Base-by-base conservation (phyloP, 805 yeast genomes). In the Candida nemodendra region DNA sequence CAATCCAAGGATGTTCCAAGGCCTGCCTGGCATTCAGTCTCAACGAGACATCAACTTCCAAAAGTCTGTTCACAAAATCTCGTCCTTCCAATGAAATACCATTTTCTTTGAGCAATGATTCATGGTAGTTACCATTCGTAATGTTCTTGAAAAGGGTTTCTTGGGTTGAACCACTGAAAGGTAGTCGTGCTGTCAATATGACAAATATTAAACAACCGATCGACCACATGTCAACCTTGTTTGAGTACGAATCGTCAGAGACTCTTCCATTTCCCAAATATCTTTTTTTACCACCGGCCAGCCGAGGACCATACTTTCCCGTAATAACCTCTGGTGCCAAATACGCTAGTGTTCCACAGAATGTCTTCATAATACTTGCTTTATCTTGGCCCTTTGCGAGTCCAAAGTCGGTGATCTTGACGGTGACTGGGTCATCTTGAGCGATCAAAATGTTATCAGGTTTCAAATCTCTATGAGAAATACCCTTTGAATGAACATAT, bases 351-450 rank as follows among this genome's bases (percentile, higher is more conserved):
- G 99, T 93, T 1, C 99, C 99, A 65, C 99, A 93, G 53, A 93
- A 93, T 0, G 99, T 91, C 59, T 88, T 90, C 84, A 93, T 82
- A 45, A 84, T 79, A 2, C 95, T 79, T 8, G 89, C 84, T 36
- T 79, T 80, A 41, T 84, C 93, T 45, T 89, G 80, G 18, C 88
- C 80, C 62, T 93, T 93, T 0, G 99, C 99, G 30, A 93, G 68
- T 0, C 99, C 99, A 65, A 93, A 93, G 64, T 93, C 99, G 3
- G 97, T 86, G 27, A 93, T 85, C 57, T 93, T 93, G n/a, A 93
- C 82, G 13, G 79, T 60, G 4, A 90, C 93, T 0, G 97, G 98
- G 54, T 87, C 93, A 56, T 88, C 95, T 54, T 81, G 84, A 53
- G 87, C 88, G 39, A 93, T 88, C 39, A 93, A 67, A 9, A 93